Base-by-base conservation (phyloP, 108 stramenopile genomes). In the Skeletonema marinoi region DNA sequence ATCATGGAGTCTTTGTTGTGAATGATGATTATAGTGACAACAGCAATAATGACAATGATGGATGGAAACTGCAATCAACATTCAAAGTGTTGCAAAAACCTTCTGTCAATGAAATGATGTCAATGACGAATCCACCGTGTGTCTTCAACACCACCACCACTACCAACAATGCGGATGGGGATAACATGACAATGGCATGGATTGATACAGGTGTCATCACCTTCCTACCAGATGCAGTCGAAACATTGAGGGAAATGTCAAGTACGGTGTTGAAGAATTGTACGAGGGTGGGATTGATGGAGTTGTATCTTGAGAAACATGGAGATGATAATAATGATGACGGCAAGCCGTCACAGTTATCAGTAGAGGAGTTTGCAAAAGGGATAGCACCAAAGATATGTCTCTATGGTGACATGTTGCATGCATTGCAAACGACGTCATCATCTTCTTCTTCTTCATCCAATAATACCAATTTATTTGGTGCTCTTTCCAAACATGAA, bases 1-100 rank as follows among this genome's bases (percentile, higher is more conserved):
- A 94, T 79, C 93, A 94, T 78, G 93, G 93, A 31, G 93, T 94
- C n/a, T 94, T 81, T 74, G 83, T 92, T 63, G 30, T 90, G 56
- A 36, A 63, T 71, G 77, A 75, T 36, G 19, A 33, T 1, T 66
- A 77, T 42, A 4, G 1, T 10, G 42, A 25, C 14, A 14, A 58
- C 51, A 32, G 0, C 9, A 58, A 32, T 69, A 50, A 51, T 25
- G 25, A 32, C 10, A 10, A 25, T 21, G 46, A 56, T 6, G 25
- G n/a, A 39, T 78, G 74, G 72, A 46, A 19, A 5, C 39, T 76
- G 14, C 62, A 51, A 30, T 30, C 60, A 13, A 75, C 69, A 1
- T 42, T n/a, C 46, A 54, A 42, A 51, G 59, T 89, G 14, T 83
- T 87, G 46, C 93, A 94, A 83, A 93, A 94, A 72, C 93, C 93